phyloP scores from a whole-genome alignment of 768 basidiomycete genomes.

The Mycena indigotica region DNA sequence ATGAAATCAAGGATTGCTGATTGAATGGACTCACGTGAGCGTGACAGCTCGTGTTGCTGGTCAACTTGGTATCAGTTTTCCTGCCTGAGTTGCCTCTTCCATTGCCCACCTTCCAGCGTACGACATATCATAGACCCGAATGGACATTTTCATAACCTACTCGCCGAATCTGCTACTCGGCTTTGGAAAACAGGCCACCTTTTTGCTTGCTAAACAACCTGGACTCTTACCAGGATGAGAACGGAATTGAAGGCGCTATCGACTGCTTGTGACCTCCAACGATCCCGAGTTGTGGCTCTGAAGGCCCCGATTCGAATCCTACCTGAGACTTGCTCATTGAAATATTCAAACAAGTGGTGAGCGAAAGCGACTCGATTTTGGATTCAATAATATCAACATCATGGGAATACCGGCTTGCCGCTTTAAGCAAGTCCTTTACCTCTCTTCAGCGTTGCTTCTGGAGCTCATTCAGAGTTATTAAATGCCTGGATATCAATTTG shows the following conservation, averaged over 20 bases:
- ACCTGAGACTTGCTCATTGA: not conserved
- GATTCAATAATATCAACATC: no score
- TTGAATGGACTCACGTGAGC: not conserved
- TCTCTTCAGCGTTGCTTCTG: not conserved
- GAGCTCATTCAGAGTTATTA: no score
- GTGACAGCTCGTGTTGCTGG: not conserved
- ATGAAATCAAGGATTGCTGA: not conserved
- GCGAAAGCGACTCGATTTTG: not conserved
- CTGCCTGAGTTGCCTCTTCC: no score
- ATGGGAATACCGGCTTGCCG: not conserved
- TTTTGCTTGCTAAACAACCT: not conserved
- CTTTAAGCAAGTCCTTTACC: not conserved
- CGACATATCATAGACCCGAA: not conserved
- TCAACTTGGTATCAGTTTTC: not conserved
- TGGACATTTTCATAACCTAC: not conserved
- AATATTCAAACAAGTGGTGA: not conserved
- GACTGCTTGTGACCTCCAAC: not conserved
- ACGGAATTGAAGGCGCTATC: not conserved
- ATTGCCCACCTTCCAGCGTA: no score
- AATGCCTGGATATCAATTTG: no score
- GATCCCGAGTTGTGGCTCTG: not conserved
- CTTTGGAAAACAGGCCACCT: not conserved
- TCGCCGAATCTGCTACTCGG: not conserved
- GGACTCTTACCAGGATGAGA: not conserved
- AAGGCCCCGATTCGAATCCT: not conserved